Conservation (phyloP, 352 stramenopile species). For the Pythium chondricola region DNA sequence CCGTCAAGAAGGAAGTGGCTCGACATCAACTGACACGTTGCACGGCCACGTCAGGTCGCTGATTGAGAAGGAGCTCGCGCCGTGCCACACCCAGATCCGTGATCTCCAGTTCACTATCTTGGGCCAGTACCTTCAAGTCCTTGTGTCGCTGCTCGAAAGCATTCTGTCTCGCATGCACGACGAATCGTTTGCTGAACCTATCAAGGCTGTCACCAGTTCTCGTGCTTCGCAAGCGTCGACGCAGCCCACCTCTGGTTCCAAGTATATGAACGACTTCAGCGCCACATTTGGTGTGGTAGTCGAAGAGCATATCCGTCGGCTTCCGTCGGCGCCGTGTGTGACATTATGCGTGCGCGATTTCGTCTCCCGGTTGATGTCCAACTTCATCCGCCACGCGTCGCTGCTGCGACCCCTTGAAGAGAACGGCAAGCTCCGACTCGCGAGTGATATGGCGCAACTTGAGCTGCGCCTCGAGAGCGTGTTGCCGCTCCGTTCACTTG, state of each 20-base stretch:
- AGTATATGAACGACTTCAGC: slow-evolving; percentile 78
- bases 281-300: slow-evolving; percentile 54
- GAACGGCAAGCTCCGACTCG: slow-evolving; percentile 67
- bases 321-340: slow-evolving; percentile 46
- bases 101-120: slow-evolving; percentile 56
- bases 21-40: slow-evolving; percentile 13
- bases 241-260: slow-evolving; percentile 33
- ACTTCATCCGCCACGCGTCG: slow-evolving; percentile 73
- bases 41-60: slow-evolving; percentile 35
- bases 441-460: slow-evolving; percentile 82
- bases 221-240: neutral
- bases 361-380: slow-evolving; percentile 58
- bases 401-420: slow-evolving; percentile 70
- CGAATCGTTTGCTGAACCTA: slow-evolving; percentile 63
- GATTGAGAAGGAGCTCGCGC: slow-evolving; percentile 28
- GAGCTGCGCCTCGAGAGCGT: slow-evolving; percentile 64
- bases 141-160: slow-evolving; percentile 45
- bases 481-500: slow-evolving; percentile 49
- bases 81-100: slow-evolving; percentile 45
- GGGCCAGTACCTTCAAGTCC: slow-evolving; percentile 61
- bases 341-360: slow-evolving; percentile 58
- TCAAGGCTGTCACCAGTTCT: slow-evolving; percentile 10
- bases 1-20: too few species aligned
- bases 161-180: slow-evolving; percentile 82
- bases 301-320: slow-evolving; percentile 65